A percentile compares a stretch with the other conserved stretches of the same genome.
Conservation (phyloP, 2,329 filamentous ascomycete species). For the Acrodontium crateriforme region DNA sequence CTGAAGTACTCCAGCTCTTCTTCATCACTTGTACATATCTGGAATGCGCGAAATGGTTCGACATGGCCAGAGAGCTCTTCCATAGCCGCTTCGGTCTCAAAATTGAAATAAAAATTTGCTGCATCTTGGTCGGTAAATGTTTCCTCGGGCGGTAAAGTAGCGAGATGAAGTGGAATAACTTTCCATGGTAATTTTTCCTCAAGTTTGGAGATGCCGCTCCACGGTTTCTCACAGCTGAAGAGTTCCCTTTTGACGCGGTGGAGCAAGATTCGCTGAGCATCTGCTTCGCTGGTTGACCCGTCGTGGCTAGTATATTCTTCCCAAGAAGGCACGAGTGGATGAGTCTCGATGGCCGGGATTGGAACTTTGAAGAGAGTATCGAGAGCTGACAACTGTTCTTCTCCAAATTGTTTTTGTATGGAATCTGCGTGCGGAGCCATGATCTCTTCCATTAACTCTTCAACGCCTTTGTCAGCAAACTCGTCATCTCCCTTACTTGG, state of each 20-base stretch:
- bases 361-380: constrained; percentile 35
- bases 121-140: no score
- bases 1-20: no score
- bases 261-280: constrained; percentile 21
- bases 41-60: no score
- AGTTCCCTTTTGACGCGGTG: constrained; percentile 8
- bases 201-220: constrained; percentile 28
- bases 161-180: constrained; percentile 32
- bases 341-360: constrained; percentile 35
- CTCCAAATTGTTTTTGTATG: constrained; percentile 22
- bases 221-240: constrained; percentile 23
- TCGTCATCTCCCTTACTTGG: constrained; percentile 6
- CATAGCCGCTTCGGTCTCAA: no score
- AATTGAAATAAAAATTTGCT: no score
- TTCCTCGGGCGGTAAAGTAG: no score
- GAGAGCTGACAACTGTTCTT: constrained; percentile 32
- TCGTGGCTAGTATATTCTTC: constrained; percentile 14
- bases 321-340: constrained; percentile 35
- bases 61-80: no score
- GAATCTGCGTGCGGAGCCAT: constrained; percentile 25
- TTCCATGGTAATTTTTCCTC: constrained; percentile 33
- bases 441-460: constrained; percentile 21
- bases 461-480: constrained; percentile 17
- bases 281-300: constrained; percentile 9
- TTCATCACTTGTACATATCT: no score